Conservation (phyloP, 164 flowering plant genomes). For the Piper longum region DNA sequence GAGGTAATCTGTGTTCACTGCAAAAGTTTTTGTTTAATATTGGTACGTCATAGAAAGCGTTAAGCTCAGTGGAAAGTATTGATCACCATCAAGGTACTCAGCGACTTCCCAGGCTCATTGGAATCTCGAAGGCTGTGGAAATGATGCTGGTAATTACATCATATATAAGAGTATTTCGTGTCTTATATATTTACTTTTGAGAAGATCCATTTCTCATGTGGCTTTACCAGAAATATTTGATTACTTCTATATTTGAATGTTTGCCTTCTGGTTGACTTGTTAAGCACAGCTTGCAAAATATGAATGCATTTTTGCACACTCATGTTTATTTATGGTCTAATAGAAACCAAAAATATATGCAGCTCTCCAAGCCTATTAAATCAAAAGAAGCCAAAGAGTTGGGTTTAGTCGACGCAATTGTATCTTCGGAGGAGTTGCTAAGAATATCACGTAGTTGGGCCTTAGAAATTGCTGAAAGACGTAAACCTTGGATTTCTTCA, state of each 20-base stretch:
- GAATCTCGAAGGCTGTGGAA: slow-evolving; percentile 71
- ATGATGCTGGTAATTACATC: slow-evolving; percentile 65
- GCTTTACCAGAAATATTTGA: background rate
- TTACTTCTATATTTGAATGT: no score
- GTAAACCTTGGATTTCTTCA: slow-evolving; percentile 75
- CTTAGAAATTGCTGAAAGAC: slow-evolving; percentile 66
- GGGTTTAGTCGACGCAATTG: slow-evolving; percentile 86
- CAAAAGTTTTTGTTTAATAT: no score
- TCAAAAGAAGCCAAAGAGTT: slow-evolving; percentile 82
- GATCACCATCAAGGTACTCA: slow-evolving; percentile 60
- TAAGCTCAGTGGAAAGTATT: slow-evolving; percentile 4
- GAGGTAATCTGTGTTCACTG: slow-evolving; percentile 37
- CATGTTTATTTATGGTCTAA: no score
- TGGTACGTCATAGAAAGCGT: background rate
- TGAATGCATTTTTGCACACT: background rate
- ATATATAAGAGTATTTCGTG: slow-evolving; percentile 3
- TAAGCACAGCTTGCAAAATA: background rate
- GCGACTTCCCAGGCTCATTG: slow-evolving; percentile 91
- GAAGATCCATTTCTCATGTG: background rate
- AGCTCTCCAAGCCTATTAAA: slow-evolving; percentile 64
- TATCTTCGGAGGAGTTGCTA: slow-evolving; percentile 59
- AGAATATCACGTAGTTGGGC: slow-evolving; percentile 70
- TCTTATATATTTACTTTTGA: background rate
- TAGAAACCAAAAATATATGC: slow-evolving; percentile 5
- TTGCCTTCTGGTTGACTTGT: background rate